These are phyloP conservation scores for Colletotrichum godetiae DNA, from an alignment of 2,329 filamentous ascomycete species.

Conservation along the genomic window DNA sequence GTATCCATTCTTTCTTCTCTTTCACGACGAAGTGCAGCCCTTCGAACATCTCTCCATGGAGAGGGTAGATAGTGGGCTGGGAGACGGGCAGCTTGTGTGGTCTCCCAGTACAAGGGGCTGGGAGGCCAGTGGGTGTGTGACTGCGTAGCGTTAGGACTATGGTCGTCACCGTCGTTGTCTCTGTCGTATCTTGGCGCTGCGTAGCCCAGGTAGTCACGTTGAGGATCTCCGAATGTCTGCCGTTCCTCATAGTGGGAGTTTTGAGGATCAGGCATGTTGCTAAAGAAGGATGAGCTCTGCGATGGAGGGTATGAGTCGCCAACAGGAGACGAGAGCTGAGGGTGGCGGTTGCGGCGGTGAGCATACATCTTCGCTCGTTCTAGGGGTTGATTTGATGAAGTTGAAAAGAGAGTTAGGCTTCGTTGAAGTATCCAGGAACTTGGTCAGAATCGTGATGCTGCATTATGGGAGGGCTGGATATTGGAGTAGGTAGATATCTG, in stretches of 20 bases:
- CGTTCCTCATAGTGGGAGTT: background rate
- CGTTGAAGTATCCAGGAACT: too few species aligned
- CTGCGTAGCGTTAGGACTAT: background rate
- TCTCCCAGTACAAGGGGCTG: background rate
- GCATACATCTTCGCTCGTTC: background rate
- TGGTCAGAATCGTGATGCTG: background rate
- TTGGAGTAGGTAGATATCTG: too few species aligned
- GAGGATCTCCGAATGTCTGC: background rate
- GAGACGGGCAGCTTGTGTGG: too few species aligned
- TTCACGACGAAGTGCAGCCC: background rate
- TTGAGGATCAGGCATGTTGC: background rate
- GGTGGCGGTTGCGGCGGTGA: constrained; percentile 27
- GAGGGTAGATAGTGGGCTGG: too few species aligned
- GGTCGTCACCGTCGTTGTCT: background rate
- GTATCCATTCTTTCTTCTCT: background rate
- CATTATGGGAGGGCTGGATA: background rate
- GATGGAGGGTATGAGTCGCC: background rate
- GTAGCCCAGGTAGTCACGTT: background rate
- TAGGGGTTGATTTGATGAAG: background rate
- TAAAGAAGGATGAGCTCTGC: background rate
- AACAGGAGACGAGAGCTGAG: background rate
- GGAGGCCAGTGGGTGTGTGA: background rate
- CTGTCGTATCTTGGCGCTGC: background rate
- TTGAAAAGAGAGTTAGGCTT: too few species aligned
- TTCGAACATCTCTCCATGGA: background rate